These are phyloP conservation scores for Ophiostoma himal-ulmi DNA, from an alignment of 2,329 filamentous ascomycete species.

Conservation along the genomic window DNA sequence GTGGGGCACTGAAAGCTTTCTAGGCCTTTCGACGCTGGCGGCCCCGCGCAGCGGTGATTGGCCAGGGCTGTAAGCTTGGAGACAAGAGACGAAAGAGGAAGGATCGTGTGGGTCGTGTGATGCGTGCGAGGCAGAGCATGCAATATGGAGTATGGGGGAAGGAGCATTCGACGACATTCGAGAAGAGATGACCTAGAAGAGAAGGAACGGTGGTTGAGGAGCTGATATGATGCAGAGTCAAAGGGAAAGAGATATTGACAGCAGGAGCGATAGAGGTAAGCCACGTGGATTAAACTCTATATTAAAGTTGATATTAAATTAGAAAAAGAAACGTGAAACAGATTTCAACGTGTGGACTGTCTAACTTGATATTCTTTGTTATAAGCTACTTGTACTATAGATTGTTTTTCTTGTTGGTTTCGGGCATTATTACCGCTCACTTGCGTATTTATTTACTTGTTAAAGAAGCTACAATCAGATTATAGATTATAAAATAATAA, in stretches of 20 bases:
- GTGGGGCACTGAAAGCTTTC: constrained; percentile 26
- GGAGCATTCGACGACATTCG: constrained; percentile 12
- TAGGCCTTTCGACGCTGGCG: constrained; percentile 29
- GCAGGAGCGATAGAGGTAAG: background rate
- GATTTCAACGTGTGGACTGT: background rate
- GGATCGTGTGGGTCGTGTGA: background rate
- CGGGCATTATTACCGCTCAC: background rate
- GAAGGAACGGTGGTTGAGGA: no score
- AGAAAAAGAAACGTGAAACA: background rate
- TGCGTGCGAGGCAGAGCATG: background rate
- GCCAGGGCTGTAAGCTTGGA: constrained; percentile 11
- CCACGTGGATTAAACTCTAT: background rate
- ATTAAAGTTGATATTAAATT: background rate
- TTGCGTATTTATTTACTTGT: background rate
- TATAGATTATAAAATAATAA: background rate
- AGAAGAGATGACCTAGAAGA: background rate
- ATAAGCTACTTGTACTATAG: background rate
- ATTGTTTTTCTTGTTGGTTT: background rate
- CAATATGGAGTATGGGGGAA: background rate
- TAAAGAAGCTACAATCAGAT: background rate
- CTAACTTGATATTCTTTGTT: background rate
- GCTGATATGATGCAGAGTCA: background rate
- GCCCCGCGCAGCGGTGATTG: constrained; percentile 21
- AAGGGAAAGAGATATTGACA: background rate
- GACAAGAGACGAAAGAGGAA: background rate